Conservation (phyloP, 208 protist genomes). For the Acanthamoeba castellanii region DNA sequence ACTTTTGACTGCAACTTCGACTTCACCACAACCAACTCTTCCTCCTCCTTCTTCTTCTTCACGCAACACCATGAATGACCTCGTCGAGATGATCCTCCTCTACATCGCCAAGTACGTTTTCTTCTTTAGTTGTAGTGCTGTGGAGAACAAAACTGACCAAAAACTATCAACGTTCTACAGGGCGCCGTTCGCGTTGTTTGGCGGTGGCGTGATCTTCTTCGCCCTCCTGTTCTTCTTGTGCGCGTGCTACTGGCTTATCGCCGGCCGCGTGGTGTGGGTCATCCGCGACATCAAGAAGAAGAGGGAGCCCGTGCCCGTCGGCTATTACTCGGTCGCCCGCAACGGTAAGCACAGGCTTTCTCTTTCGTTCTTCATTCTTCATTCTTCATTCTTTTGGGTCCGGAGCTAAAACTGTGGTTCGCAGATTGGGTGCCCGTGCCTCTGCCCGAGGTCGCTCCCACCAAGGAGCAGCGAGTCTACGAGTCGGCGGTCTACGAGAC, state of each 20-base stretch:
- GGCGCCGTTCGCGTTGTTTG: constrained; percentile 20
- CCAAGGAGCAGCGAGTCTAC: constrained; percentile 23
- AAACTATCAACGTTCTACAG: not conserved
- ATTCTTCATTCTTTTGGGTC: not conserved
- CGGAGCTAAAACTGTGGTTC: not conserved
- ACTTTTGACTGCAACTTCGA: too few species aligned
- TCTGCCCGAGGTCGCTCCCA: not conserved
- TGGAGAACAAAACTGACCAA: not conserved
- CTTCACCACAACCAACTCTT: not conserved
- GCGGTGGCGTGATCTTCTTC: not conserved
- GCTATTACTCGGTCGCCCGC: constrained; percentile 51
- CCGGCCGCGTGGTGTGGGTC: not conserved
- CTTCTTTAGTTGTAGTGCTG: not conserved
- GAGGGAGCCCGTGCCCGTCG: not conserved
- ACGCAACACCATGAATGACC: not conserved
- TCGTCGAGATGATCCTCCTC: constrained; percentile 18
- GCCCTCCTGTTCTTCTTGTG: not conserved
- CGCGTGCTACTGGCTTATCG: constrained; percentile 52
- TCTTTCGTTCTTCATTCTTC: not conserved
- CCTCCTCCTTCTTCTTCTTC: not conserved
- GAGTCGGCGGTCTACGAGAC: constrained; percentile 54
- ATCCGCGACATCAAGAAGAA: constrained; percentile 1
- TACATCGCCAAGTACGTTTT: constrained; percentile 49
- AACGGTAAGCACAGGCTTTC: not conserved
- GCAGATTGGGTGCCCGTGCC: constrained; percentile 41